Conservation (phyloP, 2,329 filamentous ascomycete genomes). For the Monilinia fructigena region DNA sequence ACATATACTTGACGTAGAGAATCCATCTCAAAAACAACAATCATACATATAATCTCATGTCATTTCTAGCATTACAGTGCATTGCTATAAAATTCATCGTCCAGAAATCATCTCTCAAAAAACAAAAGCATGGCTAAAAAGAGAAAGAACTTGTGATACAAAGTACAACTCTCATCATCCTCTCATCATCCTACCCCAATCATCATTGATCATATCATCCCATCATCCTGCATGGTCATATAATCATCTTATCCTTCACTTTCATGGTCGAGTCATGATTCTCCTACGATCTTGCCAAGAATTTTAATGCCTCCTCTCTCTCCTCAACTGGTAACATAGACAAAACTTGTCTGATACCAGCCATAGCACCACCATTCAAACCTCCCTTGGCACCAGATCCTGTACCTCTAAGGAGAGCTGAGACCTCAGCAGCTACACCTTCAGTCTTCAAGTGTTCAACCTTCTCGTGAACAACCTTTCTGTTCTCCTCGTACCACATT, state of each 20-base stretch:
- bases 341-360: slow-evolving; percentile 78
- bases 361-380: slow-evolving; percentile 53
- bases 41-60: background rate
- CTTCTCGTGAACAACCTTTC: slow-evolving; percentile 78
- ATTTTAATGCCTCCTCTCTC: slow-evolving; percentile 58
- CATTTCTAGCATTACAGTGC: background rate
- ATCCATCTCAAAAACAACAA: no score
- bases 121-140: background rate
- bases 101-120: background rate
- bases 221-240: background rate
- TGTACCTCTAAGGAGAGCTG: slow-evolving; percentile 64
- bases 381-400: slow-evolving; percentile 55
- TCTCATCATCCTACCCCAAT: background rate
- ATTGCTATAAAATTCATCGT: background rate
- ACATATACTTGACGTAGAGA: no score
- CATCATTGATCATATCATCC: background rate
- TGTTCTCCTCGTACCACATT: slow-evolving; percentile 94
- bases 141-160: slow-evolving; percentile 4
- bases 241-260: background rate
- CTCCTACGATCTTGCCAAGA: slow-evolving; percentile 33
- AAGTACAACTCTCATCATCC: background rate
- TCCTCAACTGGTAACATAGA: slow-evolving; percentile 85
- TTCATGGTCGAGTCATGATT: background rate
- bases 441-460: slow-evolving; percentile 81
- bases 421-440: slow-evolving; percentile 66